These are phyloP conservation scores for Spergularia marina DNA, from an alignment of 148 eudicot genomes.

Conservation along the genomic window DNA sequence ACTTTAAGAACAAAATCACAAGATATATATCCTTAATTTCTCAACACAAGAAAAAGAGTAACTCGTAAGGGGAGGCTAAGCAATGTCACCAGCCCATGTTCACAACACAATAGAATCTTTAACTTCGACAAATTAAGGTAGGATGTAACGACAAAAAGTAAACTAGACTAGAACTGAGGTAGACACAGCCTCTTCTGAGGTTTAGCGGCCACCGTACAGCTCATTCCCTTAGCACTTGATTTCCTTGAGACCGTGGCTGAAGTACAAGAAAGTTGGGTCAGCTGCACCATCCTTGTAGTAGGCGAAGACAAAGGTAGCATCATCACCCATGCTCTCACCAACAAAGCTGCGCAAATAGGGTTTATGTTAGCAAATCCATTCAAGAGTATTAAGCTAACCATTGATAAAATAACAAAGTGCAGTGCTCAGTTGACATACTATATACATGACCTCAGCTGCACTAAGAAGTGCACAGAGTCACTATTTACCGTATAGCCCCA, in stretches of 20 bases:
- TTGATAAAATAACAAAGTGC: too few relatives aligned
- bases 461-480: too few relatives aligned
- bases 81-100: slow-evolving; percentile 7
- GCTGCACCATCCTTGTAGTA: slow-evolving; percentile 55
- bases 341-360: slow-evolving; percentile 34
- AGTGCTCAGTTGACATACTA: too few relatives aligned
- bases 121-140: not conserved
- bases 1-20: too few relatives aligned
- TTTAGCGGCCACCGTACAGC: not conserved
- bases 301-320: slow-evolving; percentile 37
- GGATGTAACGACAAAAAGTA: not conserved
- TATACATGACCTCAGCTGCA: too few relatives aligned
- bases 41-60: slow-evolving; percentile 8
- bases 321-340: slow-evolving; percentile 54
- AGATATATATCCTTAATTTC: slow-evolving; percentile 14
- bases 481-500: too few relatives aligned
- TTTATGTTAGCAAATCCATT: not conserved
- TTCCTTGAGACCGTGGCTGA: slow-evolving; percentile 48
- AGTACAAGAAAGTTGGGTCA: slow-evolving; percentile 56
- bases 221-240: slow-evolving; percentile 37
- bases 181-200: not conserved
- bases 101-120: not conserved
- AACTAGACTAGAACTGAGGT: slow-evolving; percentile 1
- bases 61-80: not conserved
- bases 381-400: too few relatives aligned